Conservation (phyloP, 1,284 basidiomycete species). For the Bjerkandera adusta region DNA sequence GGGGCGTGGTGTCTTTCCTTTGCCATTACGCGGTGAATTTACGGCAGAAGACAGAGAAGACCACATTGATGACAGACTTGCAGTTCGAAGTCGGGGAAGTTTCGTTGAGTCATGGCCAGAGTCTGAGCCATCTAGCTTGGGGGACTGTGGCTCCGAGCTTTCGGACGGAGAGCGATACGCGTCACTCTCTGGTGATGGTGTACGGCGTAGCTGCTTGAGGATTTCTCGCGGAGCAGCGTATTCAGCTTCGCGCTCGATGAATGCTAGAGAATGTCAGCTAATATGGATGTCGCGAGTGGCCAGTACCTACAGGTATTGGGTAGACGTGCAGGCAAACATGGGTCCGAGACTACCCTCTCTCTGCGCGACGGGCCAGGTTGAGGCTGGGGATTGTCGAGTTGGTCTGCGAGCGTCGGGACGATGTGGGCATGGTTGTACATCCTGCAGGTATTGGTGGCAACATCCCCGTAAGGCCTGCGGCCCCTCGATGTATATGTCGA, state of each 20-base stretch:
- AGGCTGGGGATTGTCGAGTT: constrained; percentile 18
- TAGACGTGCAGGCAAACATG: constrained; percentile 64
- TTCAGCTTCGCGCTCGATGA: constrained; percentile 69
- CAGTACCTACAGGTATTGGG: constrained; percentile 49
- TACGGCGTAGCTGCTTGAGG: constrained; percentile 44
- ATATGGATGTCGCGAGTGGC: constrained; percentile 12
- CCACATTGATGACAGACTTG: constrained; percentile 22
- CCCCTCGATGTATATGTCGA: too few species aligned
- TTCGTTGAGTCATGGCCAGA: too few species aligned
- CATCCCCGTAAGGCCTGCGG: too few species aligned
- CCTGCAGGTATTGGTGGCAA: constrained; percentile 10
- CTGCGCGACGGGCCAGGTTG: constrained; percentile 25
- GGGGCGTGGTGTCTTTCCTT: constrained; percentile 13
- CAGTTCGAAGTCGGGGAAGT: constrained; percentile 16
- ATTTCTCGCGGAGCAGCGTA: constrained; percentile 50
- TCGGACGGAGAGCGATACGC: constrained; percentile 7
- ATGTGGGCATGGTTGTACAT: constrained; percentile 59
- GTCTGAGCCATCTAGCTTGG: too few species aligned
- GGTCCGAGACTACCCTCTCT: constrained; percentile 42
- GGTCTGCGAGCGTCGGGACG: constrained; percentile 39
- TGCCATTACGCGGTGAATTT: constrained; percentile 9
- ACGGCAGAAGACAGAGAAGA: constrained; percentile 25
- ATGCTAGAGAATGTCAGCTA: constrained; percentile 35
- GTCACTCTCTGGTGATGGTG: constrained; percentile 15
- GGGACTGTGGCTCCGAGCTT: not conserved